Evolutionary conservation across 768 basidiomycete species (phyloP).

Genomic region (Leccinum incarnatum): DNA sequence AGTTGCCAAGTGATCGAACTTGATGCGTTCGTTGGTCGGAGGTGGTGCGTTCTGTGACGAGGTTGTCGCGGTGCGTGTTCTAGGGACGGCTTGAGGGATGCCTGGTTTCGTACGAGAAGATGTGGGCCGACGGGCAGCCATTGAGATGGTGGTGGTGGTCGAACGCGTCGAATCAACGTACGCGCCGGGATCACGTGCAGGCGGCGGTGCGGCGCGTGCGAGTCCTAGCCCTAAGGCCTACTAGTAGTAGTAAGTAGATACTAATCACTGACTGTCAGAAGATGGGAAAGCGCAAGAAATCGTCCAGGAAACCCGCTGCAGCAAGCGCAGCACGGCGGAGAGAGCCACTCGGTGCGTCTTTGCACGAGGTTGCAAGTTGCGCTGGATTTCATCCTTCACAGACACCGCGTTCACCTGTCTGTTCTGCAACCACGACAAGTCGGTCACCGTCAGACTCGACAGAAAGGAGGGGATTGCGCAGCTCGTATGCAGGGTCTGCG

Average conservation of each 20-base stretch:
- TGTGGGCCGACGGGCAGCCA: conserved; percentile 64
- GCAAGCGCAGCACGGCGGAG: conserved; percentile 60
- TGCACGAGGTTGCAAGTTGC: not conserved
- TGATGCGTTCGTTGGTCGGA: conserved; percentile 18
- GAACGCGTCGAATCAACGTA: conserved; percentile 33
- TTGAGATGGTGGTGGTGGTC: conserved; percentile 28
- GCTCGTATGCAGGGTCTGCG: conserved; percentile 79
- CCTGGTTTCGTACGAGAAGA: conserved; percentile 42
- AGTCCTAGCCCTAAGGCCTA: not conserved
- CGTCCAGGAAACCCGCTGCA: conserved; percentile 74
- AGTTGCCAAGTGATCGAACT: conserved; percentile 22
- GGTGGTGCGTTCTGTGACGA: conserved; percentile 30
- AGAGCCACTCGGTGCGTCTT: conserved; percentile 63
- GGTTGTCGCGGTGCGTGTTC: conserved; percentile 48
- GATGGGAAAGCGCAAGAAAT: conserved; percentile 93
- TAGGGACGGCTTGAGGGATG: conserved; percentile 34
- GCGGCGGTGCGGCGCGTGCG: not conserved
- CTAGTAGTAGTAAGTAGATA: too few relatives aligned
- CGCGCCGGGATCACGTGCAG: conserved; percentile 35
- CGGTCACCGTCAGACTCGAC: conserved; percentile 81
- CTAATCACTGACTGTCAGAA: not conserved
- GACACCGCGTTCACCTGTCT: conserved; percentile 84
- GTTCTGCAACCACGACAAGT: conserved; percentile 89
- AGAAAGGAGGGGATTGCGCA: conserved; percentile 82
- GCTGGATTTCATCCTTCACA: conserved; percentile 29